Evolutionary conservation across 2,329 filamentous ascomycete genomes (phyloP).

Genomic region (Neofusicoccum laricinum): DNA sequence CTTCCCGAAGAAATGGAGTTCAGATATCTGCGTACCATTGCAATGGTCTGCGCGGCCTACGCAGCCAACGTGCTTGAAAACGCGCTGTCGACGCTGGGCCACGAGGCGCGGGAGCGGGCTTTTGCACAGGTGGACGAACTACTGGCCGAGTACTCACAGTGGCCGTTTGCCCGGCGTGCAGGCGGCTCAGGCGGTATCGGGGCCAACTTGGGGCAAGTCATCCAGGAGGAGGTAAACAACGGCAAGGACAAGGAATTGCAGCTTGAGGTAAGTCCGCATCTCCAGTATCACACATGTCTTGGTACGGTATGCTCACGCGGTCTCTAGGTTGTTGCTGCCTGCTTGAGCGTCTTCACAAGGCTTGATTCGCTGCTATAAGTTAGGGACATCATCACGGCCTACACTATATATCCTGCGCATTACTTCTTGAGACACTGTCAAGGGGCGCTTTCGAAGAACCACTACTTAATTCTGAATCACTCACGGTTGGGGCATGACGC

Average conservation of each 20-base stretch:
- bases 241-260: conserved; percentile 93
- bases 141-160: conserved; percentile 94
- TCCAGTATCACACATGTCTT: not conserved
- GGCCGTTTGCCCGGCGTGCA: conserved; percentile 83
- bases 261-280: conserved; percentile 68
- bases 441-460: not conserved
- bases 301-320: conserved; percentile 23
- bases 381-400: conserved; percentile 1
- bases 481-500: not conserved
- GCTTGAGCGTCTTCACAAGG: conserved; percentile 93
- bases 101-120: conserved; percentile 89
- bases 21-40: conserved; percentile 83
- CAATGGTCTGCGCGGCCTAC: conserved; percentile 97
- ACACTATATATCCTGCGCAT: conserved; percentile 3
- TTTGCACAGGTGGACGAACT: conserved; percentile 97
- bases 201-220: conserved; percentile 84
- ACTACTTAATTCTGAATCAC: conserved; percentile 11
- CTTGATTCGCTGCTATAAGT: conserved; percentile 87
- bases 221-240: conserved; percentile 81
- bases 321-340: conserved; percentile 76
- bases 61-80: conserved; percentile 98
- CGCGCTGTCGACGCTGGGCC: conserved; percentile 87
- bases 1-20: conserved; percentile 93
- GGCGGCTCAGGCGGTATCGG: conserved; percentile 79
- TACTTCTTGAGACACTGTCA: not conserved